phyloP scores from a whole-genome alignment of 2,329 filamentous ascomycete species.

The Aspergillus phoenicis region DNA sequence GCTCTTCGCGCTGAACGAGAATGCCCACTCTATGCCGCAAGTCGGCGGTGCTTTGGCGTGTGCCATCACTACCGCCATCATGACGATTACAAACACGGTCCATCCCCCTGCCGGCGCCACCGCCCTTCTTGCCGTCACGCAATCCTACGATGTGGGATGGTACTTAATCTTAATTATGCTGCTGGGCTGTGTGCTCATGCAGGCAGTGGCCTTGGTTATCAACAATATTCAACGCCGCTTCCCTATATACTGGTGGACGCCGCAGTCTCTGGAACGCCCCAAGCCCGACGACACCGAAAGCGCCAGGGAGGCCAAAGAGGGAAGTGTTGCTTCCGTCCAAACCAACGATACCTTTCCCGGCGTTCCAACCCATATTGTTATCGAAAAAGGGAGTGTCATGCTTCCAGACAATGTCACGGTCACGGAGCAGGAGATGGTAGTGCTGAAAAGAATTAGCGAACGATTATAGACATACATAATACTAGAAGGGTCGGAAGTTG shows the following conservation, averaged over 20 bases:
- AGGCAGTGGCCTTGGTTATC: slow-evolving; percentile 62
- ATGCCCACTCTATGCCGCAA: slow-evolving; percentile 60
- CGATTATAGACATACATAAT: slow-evolving; percentile 29
- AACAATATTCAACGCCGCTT: slow-evolving; percentile 71
- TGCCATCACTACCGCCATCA: slow-evolving; percentile 63
- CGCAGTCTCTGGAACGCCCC: slow-evolving; percentile 29
- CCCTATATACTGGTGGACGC: slow-evolving; percentile 68
- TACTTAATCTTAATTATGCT: slow-evolving; percentile 65
- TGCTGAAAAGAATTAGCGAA: slow-evolving; percentile 37
- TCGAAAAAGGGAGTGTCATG: slow-evolving; percentile 33
- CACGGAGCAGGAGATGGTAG: slow-evolving; percentile 34
- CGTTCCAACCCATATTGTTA: slow-evolving; percentile 30
- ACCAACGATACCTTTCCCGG: slow-evolving; percentile 19
- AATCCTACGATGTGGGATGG: slow-evolving; percentile 65
- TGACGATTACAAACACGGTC: slow-evolving; percentile 71
- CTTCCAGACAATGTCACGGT: slow-evolving; percentile 40
- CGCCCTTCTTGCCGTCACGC: slow-evolving; percentile 65
- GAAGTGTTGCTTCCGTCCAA: slow-evolving; percentile 4
- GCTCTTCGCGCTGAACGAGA: slow-evolving; percentile 59
- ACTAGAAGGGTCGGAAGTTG: not conserved
- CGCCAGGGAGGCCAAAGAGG: slow-evolving; percentile 20
- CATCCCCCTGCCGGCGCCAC: slow-evolving; percentile 77
- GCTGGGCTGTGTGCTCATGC: slow-evolving; percentile 63
- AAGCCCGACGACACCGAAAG: slow-evolving; percentile 24
- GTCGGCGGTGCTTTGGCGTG: slow-evolving; percentile 67